Evolutionary conservation across 2,329 filamentous ascomycete species (phyloP), one percentile per base, ranked within the genome.

Genomic region (Phaeosphaeriaceae sp.): DNA sequence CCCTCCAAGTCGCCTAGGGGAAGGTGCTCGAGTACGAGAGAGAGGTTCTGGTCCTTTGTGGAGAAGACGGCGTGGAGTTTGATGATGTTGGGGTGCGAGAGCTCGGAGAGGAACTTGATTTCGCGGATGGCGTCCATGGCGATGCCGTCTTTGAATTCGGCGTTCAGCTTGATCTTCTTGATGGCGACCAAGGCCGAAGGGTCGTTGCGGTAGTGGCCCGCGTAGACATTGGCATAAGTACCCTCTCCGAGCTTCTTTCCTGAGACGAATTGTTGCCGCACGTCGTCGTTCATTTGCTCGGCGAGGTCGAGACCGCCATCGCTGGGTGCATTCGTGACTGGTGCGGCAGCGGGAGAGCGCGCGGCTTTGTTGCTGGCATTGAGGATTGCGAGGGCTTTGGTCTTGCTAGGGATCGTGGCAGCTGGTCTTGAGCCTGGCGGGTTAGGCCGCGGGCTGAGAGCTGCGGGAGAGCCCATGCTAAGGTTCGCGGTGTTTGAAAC

Each of bases 21-120:
- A 3, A 98, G 85, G 78, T 91, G 97, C 79, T 99, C 95, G 68
- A 99, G 88, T 2, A 99, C 95, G 9, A 99, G 87, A 74, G 96
- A 97, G 67, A 99, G 88, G 76, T 97, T 98, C 79, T 97, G 93
- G 79, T 97, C 92, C 75, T 97, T 97, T 61, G 93, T 95, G 54
- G 91, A 93, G 85, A 97, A 99, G 67, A 98, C 94, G 71, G 92
- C 91, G 73, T 94, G 88, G 7, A 99, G 87, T 15, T 90, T 90
- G 79, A 99, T 97, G 79, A 99, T 95, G 80, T 98, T 98, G 6
- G 94, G 92, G 78, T 99, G 95, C 21, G 88, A 89, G 26, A 99
- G 88, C 81, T 99, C 95, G 77, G 97, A 94, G 2, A 99, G 87
- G 77, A 94, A 94, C 78, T 96, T 96, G 75, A 98, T 91, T 83